Evolutionary conservation across 2,329 filamentous ascomycete species (phyloP).

Genomic region (Exophiala spinifera): DNA sequence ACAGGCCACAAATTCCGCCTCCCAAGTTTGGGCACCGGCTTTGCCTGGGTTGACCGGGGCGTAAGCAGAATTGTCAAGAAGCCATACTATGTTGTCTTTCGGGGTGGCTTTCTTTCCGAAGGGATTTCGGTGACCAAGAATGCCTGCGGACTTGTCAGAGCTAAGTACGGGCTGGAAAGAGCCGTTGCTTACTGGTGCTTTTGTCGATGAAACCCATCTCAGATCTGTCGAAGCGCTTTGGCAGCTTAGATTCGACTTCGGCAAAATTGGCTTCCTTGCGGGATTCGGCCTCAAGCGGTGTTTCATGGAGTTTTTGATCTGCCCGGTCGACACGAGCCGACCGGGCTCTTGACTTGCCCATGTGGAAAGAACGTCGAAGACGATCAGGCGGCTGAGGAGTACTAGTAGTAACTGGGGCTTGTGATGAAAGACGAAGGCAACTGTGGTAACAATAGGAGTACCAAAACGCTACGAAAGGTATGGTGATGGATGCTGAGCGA

Average conservation of each 20-base stretch:
- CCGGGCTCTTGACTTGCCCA: conserved; percentile 14
- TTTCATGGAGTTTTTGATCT: conserved; percentile 27
- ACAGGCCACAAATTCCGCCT: conserved; percentile 77
- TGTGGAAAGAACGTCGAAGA: conserved; percentile 2
- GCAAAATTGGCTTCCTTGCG: conserved; percentile 30
- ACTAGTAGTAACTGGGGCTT: conserved; percentile 3
- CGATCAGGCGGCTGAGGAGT: not conserved
- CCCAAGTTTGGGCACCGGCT: conserved; percentile 55
- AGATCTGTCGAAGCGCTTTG: conserved; percentile 26
- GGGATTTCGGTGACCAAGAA: conserved; percentile 51
- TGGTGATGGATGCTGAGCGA: not conserved
- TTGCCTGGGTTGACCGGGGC: conserved; percentile 41
- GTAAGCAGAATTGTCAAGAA: conserved; percentile 86
- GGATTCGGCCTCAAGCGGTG: conserved; percentile 28
- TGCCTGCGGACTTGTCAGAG: conserved; percentile 14
- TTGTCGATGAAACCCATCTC: conserved; percentile 30
- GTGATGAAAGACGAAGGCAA: conserved; percentile 6
- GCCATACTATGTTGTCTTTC: conserved; percentile 73
- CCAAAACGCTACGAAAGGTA: conserved; percentile 6
- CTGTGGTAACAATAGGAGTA: conserved; percentile 1
- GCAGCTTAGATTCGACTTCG: conserved; percentile 27
- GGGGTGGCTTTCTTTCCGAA: conserved; percentile 58
- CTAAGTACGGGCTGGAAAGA: not conserved
- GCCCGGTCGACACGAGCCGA: conserved; percentile 15
- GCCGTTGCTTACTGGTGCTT: conserved; percentile 20